These are phyloP conservation scores for Cryptosporidium sp. DNA, from an alignment of 169 alveolate genomes.

Conservation along the genomic window DNA sequence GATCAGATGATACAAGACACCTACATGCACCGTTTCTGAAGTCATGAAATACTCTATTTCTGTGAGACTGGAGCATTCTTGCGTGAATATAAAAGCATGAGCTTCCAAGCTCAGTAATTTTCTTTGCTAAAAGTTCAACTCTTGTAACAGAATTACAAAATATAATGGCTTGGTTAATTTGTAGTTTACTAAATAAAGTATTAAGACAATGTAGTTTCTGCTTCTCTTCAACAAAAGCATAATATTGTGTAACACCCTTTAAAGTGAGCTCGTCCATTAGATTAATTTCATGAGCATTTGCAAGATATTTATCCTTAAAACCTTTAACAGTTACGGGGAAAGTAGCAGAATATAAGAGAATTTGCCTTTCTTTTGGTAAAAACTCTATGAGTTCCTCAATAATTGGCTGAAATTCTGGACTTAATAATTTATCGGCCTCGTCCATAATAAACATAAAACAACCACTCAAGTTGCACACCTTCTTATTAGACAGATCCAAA, in stretches of 20 bases:
- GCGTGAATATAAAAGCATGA: conserved; percentile 99
- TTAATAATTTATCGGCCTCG: conserved; percentile 98
- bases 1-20: conserved; percentile 92
- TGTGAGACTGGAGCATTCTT: conserved; percentile 95
- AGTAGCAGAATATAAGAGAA: conserved; percentile 98
- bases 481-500: conserved; percentile 95
- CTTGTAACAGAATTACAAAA: conserved; percentile 98
- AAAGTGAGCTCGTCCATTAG: conserved; percentile 98
- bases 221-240: conserved; percentile 97
- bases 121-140: conserved; percentile 98
- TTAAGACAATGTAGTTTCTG: conserved; percentile 97
- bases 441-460: conserved; percentile 94
- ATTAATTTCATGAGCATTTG: conserved; percentile 97
- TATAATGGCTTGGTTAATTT: conserved; percentile 98
- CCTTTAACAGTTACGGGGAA: conserved; percentile 97
- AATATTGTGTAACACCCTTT: conserved; percentile 98
- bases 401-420: conserved; percentile 96
- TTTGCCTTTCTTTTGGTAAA: conserved; percentile 93
- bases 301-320: conserved; percentile 93
- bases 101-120: conserved; percentile 98
- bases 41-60: conserved; percentile 97
- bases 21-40: conserved; percentile 98
- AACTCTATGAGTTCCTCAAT: conserved; percentile 94
- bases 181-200: conserved; percentile 95
- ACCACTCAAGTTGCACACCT: conserved; percentile 91